Base-by-base conservation (phyloP, 176 grass and related monocot genomes). In the Canna indica region DNA sequence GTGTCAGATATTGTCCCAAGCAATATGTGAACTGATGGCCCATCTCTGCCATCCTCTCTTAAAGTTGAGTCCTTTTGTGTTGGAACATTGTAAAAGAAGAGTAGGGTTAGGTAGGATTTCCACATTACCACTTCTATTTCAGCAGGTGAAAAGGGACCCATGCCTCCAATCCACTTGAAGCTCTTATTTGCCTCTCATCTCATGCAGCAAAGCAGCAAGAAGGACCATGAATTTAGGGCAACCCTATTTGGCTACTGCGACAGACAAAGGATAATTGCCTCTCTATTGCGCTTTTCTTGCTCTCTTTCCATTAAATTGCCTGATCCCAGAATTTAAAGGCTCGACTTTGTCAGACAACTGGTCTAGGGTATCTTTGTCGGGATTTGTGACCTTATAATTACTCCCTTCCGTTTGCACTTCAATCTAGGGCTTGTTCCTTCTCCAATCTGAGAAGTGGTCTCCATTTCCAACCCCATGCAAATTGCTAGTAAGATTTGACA, bases 91-190 rank as follows among this genome's bases (percentile, higher is more conserved):
- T 9, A 5, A 34, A 50, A 47, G 13, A 11, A 69, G n/a, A 67
- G n/a, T 67, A 9, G 47, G n/a, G 46, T 22, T 71, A 54, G 69
- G 46, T 71, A 45, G 7, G 47, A 46, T 71, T 45, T 71, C 30
- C 20, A 47, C 27, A 48, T 47, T 70, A 28, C 26, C 39, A 71
- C 24, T 36, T 34, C 27, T 13, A n/a, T 34, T 53, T 71, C 47
- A 54, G 47, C 27, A 53, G 69, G 16, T 35, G 46, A 54, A 20
- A 71, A 12, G 30, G 31, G 69, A 54, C n/a, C n/a, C n/a, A n/a
- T n/a, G n/a, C n/a, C n/a, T n/a, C n/a, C n/a, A n/a, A n/a, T n/a
- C n/a, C n/a, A n/a, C n/a, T n/a, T n/a, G n/a, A n/a, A n/a, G n/a
- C n/a, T n/a, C n/a, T n/a, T n/a, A n/a, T 45, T 53, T 53, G 8